Percentiles rank a stretch among this genome's conserved stretches.
phyloP scores from a whole-genome alignment of 106 monocot species.

The Ottelia alismoides region DNA sequence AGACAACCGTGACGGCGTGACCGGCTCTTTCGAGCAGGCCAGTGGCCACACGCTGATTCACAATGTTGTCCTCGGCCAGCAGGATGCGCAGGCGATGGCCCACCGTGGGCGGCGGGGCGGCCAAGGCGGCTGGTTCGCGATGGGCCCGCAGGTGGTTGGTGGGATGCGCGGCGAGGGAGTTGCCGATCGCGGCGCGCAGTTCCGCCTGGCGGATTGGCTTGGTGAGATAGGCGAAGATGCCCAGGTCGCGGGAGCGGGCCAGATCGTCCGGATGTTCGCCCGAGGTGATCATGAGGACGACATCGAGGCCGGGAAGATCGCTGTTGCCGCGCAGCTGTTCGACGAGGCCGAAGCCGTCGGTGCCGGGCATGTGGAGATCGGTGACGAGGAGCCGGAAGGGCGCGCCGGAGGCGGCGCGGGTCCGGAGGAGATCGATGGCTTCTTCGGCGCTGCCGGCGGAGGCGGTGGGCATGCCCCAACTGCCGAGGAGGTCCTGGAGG shows the following conservation, averaged over 20 bases:
- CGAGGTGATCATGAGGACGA: background rate
- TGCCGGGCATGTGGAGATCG: background rate
- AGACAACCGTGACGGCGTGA: background rate
- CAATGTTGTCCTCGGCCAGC: background rate
- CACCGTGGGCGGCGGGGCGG: too few species aligned
- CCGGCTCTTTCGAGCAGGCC: background rate
- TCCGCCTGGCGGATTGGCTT: background rate
- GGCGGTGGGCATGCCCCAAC: background rate
- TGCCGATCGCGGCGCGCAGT: background rate
- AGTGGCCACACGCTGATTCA: background rate
- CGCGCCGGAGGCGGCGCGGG: too few species aligned
- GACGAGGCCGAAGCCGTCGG: background rate
- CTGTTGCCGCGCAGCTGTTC: background rate
- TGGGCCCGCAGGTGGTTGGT: background rate
- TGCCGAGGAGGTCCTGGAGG: background rate
- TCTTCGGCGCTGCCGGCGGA: background rate
- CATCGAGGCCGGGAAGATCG: background rate
- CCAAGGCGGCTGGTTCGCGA: background rate
- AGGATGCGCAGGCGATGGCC: background rate
- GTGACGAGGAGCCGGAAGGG: background rate
- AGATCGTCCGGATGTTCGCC: background rate
- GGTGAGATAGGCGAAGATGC: background rate
- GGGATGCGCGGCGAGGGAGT: too few species aligned
- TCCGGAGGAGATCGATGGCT: background rate
- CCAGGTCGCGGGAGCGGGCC: background rate